phyloP scores from a whole-genome alignment of 176 grass and related monocot species.

The Triticum timopheevii region DNA sequence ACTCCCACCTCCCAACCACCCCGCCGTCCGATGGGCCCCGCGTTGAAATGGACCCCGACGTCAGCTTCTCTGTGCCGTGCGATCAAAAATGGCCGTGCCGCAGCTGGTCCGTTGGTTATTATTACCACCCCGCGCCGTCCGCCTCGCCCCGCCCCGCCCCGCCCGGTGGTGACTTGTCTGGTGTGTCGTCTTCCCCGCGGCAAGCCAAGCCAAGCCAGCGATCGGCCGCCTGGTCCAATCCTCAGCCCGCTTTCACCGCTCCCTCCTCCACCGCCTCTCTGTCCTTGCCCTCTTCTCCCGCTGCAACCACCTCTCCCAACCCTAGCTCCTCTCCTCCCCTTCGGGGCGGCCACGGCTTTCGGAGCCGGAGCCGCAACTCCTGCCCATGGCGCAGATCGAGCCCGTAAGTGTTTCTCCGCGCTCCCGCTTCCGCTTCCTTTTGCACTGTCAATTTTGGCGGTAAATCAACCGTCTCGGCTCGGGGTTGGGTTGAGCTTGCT shows the following conservation, averaged over 20 bases:
- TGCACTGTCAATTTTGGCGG: not conserved
- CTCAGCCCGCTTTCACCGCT: not conserved
- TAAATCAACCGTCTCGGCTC: not conserved
- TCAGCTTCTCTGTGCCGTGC: not conserved
- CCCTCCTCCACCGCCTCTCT: not conserved
- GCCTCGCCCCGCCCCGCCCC: not conserved
- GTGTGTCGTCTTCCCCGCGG: constrained; percentile 34
- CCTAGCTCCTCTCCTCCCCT: not conserved
- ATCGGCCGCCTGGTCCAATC: constrained; percentile 14
- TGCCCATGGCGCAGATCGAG: constrained; percentile 31
- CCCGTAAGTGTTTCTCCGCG: constrained; percentile 15
- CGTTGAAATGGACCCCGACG: not conserved
- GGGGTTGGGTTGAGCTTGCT: not conserved
- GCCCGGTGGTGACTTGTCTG: not conserved
- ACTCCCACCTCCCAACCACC: not conserved
- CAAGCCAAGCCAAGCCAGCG: not conserved
- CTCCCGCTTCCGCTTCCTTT: not conserved
- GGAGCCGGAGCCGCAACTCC: not conserved
- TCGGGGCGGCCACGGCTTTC: not conserved
- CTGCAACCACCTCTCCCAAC: not conserved
- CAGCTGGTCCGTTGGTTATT: not conserved
- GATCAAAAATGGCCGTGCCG: not conserved
- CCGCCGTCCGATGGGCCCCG: not conserved
- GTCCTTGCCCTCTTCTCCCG: not conserved
- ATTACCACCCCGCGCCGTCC: not conserved